Evolutionary conservation across 495 filamentous ascomycete species (phyloP).

Genomic region (Emericellopsis terricola): DNA sequence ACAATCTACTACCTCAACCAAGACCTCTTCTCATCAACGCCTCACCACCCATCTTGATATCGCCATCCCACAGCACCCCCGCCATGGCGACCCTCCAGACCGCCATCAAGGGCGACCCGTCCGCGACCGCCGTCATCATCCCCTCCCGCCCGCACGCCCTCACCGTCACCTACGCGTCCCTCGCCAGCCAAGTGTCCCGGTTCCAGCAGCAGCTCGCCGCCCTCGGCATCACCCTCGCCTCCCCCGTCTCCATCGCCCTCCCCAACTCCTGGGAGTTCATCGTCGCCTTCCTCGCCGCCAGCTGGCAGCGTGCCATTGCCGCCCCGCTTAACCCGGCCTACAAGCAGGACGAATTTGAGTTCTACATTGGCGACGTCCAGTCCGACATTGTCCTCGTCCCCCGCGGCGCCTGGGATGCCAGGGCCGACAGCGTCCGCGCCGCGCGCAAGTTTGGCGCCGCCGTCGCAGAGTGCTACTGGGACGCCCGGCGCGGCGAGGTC

Average conservation of each 20-base stretch:
- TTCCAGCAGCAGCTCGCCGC: slow-evolving; percentile 59
- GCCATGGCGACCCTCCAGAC: slow-evolving; percentile 17
- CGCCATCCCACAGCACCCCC: too few species aligned
- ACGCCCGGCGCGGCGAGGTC: slow-evolving; percentile 38
- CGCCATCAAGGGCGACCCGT: slow-evolving; percentile 20
- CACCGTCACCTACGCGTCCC: slow-evolving; percentile 42
- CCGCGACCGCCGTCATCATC: slow-evolving; percentile 43
- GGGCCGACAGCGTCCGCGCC: slow-evolving; percentile 51
- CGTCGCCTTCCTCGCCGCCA: slow-evolving; percentile 58
- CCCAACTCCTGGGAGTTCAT: slow-evolving; percentile 72
- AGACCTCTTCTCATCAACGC: too few species aligned
- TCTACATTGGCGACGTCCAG: slow-evolving; percentile 72
- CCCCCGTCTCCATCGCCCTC: slow-evolving; percentile 57
- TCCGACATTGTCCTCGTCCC: slow-evolving; percentile 59
- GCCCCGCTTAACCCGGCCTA: slow-evolving; percentile 70
- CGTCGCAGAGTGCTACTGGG: slow-evolving; percentile 68
- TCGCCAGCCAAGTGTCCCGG: slow-evolving; percentile 36
- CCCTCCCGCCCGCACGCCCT: slow-evolving; percentile 39
- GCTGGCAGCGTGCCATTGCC: slow-evolving; percentile 62
- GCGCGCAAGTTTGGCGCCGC: slow-evolving; percentile 58
- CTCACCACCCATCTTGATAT: too few species aligned
- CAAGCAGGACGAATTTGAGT: slow-evolving; percentile 76
- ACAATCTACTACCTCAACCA: too few species aligned
- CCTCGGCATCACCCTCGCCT: slow-evolving; percentile 42
- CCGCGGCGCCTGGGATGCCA: slow-evolving; percentile 38